phyloP scores from a whole-genome alignment of 2,329 filamentous ascomycete genomes.

The Venturia aucupariae region DNA sequence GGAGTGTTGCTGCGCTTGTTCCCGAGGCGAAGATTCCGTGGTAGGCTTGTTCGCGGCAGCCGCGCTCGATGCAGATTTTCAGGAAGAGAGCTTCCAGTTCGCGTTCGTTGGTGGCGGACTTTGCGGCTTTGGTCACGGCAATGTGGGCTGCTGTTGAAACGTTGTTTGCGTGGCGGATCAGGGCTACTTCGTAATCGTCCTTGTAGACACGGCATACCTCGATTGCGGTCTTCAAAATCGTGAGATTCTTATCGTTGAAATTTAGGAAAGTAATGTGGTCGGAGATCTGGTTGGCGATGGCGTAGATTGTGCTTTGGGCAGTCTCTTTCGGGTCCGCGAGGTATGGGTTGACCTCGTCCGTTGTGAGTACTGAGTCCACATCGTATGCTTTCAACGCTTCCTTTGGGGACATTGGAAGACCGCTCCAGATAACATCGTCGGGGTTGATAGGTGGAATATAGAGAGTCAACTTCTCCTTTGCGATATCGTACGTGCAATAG shows the following conservation, averaged over 20 bases:
- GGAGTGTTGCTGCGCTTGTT: slow-evolving; percentile 70
- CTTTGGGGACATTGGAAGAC: slow-evolving; percentile 66
- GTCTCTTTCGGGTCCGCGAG: slow-evolving; percentile 35
- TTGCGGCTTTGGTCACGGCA: slow-evolving; percentile 55
- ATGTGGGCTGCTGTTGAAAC: slow-evolving; percentile 72
- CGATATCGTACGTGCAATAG: slow-evolving; percentile 71
- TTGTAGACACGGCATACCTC: slow-evolving; percentile 75
- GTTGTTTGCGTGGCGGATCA: slow-evolving; percentile 71
- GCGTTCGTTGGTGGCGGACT: slow-evolving; percentile 61
- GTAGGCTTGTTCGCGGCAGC: slow-evolving; percentile 78
- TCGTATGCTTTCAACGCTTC: slow-evolving; percentile 66
- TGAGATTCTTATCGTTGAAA: slow-evolving; percentile 56
- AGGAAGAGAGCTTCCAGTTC: slow-evolving; percentile 78
- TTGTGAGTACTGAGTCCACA: slow-evolving; percentile 61
- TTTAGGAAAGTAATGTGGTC: slow-evolving; percentile 61
- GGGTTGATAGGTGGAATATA: slow-evolving; percentile 86
- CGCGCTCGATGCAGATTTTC: slow-evolving; percentile 63
- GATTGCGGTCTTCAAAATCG: slow-evolving; percentile 54
- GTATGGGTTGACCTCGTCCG: slow-evolving; percentile 66
- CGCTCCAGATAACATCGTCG: slow-evolving; percentile 89
- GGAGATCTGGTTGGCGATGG: slow-evolving; percentile 70
- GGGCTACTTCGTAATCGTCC: slow-evolving; percentile 71
- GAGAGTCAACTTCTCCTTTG: slow-evolving; percentile 62
- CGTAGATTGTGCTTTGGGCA: slow-evolving; percentile 51
- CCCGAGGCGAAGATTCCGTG: slow-evolving; percentile 77